phyloP scores from a whole-genome alignment of 345 rosid genomes.

The Brassica juncea region DNA sequence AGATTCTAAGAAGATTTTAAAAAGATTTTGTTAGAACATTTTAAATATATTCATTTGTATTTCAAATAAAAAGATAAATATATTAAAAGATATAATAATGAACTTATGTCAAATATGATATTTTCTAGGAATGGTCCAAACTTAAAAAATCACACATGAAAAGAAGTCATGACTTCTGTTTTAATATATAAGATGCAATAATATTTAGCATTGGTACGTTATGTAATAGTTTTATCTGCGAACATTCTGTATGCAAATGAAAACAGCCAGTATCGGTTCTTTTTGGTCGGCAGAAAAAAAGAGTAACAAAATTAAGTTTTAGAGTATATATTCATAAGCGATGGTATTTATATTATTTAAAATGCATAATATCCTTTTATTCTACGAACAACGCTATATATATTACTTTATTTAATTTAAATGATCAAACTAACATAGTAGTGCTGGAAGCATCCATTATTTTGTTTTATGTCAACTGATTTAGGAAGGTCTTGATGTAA shows the following conservation, averaged over 20 bases:
- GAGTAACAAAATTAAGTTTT: background rate
- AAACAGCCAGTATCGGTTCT: background rate
- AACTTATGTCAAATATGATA: no score
- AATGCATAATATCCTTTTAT: slow-evolving; percentile 13
- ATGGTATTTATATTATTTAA: background rate
- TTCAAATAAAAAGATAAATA: no score
- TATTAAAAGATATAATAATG: no score
- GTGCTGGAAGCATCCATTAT: slow-evolving; percentile 31
- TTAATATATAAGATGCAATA: background rate
- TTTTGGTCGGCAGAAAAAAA: background rate
- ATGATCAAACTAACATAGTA: slow-evolving; percentile 11
- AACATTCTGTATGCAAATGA: background rate
- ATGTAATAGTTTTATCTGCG: background rate
- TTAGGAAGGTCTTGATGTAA: background rate
- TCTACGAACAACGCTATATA: background rate
- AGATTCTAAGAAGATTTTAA: no score
- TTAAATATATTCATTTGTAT: no score
- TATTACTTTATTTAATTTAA: background rate
- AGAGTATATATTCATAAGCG: slow-evolving; percentile 15
- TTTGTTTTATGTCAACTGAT: slow-evolving; percentile 16
- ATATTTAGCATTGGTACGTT: background rate
- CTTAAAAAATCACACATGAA: no score
- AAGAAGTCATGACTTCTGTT: no score
- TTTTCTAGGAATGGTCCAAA: no score
- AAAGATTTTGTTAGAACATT: no score